Evolutionary conservation across 306 rosid species (phyloP).

Genomic region (Fagus crenata): DNA sequence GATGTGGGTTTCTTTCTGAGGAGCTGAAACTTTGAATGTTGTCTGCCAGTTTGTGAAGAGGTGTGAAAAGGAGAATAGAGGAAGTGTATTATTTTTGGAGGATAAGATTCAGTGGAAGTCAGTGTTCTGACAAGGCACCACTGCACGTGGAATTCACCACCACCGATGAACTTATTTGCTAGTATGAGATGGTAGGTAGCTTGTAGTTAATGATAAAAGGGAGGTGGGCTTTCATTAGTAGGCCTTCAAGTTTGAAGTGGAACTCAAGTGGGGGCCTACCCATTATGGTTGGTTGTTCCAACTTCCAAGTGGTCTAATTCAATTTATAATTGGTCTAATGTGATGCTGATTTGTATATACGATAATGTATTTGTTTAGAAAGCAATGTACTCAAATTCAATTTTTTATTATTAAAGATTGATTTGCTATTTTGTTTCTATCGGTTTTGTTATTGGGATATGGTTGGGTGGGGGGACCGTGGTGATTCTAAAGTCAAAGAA

Average conservation of each 20-base stretch:
- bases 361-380: slow-evolving; percentile 20
- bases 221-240: slow-evolving; percentile 21
- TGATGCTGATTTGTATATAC: slow-evolving; percentile 34
- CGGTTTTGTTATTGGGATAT: background rate
- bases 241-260: slow-evolving; percentile 14
- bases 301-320: slow-evolving; percentile 21
- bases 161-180: slow-evolving; percentile 3
- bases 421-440: slow-evolving; percentile 21
- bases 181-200: slow-evolving; percentile 10
- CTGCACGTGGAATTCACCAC: background rate
- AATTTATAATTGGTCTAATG: slow-evolving; percentile 21
- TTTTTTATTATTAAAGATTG: slow-evolving; percentile 29
- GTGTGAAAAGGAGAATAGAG: slow-evolving; percentile 2
- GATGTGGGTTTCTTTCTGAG: slow-evolving; percentile 1
- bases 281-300: slow-evolving; percentile 27
- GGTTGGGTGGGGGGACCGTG: slow-evolving; percentile 8
- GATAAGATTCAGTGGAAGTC: slow-evolving; percentile 6
- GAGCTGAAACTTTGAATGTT: background rate
- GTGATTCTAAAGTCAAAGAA: background rate
- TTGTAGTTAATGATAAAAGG: slow-evolving; percentile 23
- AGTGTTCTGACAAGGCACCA: slow-evolving; percentile 16
- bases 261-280: slow-evolving; percentile 6
- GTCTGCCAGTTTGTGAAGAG: slow-evolving; percentile 19
- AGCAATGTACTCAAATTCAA: slow-evolving; percentile 31
- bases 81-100: slow-evolving; percentile 13